A percentile compares a stretch with the other conserved stretches of the same genome.
Evolutionary conservation across 2,329 filamentous ascomycete genomes (phyloP).

Genomic region (Neofusicoccum ribis): DNA sequence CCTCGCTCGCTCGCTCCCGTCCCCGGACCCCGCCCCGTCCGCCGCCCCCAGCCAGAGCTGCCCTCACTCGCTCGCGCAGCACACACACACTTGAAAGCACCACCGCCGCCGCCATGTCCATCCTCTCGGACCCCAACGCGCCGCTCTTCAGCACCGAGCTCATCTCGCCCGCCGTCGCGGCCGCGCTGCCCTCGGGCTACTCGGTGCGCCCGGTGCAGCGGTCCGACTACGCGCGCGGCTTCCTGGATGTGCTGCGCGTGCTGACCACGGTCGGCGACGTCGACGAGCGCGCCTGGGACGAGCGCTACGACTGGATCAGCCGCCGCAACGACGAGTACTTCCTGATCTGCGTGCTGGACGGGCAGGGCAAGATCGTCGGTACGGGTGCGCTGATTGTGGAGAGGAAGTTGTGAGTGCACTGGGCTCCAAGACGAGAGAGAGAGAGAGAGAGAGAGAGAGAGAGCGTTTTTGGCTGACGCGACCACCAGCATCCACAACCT

Average conservation of each 20-base stretch:
- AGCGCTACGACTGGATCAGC: slow-evolving; percentile 80
- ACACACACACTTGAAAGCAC: background rate
- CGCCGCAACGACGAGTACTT: slow-evolving; percentile 77
- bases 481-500: slow-evolving; percentile 66
- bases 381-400: slow-evolving; percentile 90
- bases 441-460: too few species aligned
- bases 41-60: background rate
- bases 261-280: slow-evolving; percentile 93
- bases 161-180: slow-evolving; percentile 72
- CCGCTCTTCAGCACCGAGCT: slow-evolving; percentile 77
- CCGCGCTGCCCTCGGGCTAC: slow-evolving; percentile 77
- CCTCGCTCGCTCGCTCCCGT: background rate
- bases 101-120: background rate
- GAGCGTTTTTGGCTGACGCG: too few species aligned
- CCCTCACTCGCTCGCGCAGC: background rate
- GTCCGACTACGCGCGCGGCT: slow-evolving; percentile 76
- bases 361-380: slow-evolving; percentile 71
- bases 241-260: slow-evolving; percentile 87
- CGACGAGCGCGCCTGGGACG: slow-evolving; percentile 66
- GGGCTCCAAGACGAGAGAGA: too few species aligned
- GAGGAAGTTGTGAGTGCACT: slow-evolving; percentile 71
- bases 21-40: too few species aligned
- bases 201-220: slow-evolving; percentile 75
- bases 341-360: slow-evolving; percentile 81
- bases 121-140: slow-evolving; percentile 30